Conservation (phyloP, 179 eudicot species). For the Spinacia oleracea region DNA sequence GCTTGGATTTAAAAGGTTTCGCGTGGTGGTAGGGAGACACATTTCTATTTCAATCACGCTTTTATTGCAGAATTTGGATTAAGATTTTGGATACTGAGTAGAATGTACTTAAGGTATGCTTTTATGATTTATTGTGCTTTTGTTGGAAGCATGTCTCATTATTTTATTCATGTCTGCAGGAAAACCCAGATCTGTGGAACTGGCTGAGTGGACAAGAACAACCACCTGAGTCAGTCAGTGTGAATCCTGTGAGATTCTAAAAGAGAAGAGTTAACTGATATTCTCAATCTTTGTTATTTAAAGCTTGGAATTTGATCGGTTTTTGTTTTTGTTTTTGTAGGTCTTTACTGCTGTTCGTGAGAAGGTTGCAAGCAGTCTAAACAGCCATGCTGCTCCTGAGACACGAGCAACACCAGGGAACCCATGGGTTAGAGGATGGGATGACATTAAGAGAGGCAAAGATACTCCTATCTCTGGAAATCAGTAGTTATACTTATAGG, state of each 20-base stretch:
- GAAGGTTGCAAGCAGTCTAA: slow-evolving; percentile 61
- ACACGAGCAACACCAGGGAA: slow-evolving; percentile 86
- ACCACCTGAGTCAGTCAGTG: slow-evolving; percentile 66
- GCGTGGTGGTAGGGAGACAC: not conserved
- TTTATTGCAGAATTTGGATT: not conserved
- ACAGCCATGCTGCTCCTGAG: slow-evolving; percentile 73
- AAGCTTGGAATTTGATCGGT: not conserved
- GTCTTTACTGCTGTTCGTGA: slow-evolving; percentile 69
- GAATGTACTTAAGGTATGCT: not conserved
- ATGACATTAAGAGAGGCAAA: slow-evolving; percentile 80
- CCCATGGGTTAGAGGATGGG: slow-evolving; percentile 99
- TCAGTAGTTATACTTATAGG: slow-evolving; percentile 60
- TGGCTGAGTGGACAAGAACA: slow-evolving; percentile 87
- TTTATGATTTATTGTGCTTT: not conserved
- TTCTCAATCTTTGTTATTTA: not conserved
- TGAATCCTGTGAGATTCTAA: slow-evolving; percentile 62
- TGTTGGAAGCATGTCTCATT: not conserved
- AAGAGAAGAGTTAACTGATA: not conserved
- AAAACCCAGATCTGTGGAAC: slow-evolving; percentile 93
- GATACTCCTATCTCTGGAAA: slow-evolving; percentile 76
- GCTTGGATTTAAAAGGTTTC: not conserved
- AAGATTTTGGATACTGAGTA: not conserved
- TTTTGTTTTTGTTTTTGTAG: slow-evolving; percentile 29
- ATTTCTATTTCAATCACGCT: not conserved
- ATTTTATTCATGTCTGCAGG: slow-evolving; percentile 44